These are phyloP conservation scores for Corchorus capsularis DNA, from an alignment of 345 rosid species.

Conservation along the genomic window DNA sequence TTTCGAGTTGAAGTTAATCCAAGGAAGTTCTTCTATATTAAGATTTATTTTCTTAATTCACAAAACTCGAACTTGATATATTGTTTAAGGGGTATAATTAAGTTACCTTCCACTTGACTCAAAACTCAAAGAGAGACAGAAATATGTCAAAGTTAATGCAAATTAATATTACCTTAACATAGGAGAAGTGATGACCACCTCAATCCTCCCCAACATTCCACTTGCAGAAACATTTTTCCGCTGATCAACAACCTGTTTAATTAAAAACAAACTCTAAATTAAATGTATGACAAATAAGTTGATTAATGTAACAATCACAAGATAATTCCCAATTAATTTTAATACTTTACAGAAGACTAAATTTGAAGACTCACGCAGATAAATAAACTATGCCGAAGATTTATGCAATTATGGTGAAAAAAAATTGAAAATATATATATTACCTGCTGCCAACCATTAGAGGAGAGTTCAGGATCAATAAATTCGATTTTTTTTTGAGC, in stretches of 20 bases:
- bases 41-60: no score
- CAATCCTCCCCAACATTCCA: conserved; percentile 49
- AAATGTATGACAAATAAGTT: no score
- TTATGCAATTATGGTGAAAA: neutral
- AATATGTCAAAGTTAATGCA: neutral
- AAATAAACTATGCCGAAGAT: neutral
- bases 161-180: conserved; percentile 56
- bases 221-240: conserved; percentile 50
- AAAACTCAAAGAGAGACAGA: neutral
- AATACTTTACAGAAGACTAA: neutral
- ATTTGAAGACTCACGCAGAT: neutral
- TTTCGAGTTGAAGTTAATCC: no score
- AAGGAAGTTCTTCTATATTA: no score
- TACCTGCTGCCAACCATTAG: conserved; percentile 88
- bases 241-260: conserved; percentile 53
- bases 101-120: no score
- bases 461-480: conserved; percentile 73
- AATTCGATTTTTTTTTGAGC: conserved; percentile 49
- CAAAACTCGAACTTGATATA: no score
- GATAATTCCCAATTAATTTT: neutral
- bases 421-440: neutral
- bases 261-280: no score
- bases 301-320: neutral
- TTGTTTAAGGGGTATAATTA: no score
- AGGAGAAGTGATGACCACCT: conserved; percentile 68